phyloP scores from a whole-genome alignment of 2,329 filamentous ascomycete species.

The Tolypocladium guangdongense region DNA sequence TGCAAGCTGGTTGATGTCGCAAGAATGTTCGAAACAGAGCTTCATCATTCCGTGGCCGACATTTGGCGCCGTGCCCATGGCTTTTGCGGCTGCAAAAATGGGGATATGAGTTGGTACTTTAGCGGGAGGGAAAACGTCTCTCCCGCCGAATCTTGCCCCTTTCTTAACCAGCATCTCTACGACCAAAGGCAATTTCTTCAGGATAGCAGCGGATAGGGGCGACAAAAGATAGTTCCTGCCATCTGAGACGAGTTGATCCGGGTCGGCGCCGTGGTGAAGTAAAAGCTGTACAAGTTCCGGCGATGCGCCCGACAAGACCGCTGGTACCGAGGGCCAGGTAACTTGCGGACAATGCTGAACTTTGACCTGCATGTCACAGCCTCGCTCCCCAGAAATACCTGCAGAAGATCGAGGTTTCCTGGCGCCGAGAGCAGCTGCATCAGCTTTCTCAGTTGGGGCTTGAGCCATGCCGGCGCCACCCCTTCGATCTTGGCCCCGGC shows the following conservation, averaged over 20 bases:
- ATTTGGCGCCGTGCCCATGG: neutral
- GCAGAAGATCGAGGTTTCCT: neutral
- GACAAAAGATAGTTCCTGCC: neutral
- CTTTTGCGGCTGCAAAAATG: neutral
- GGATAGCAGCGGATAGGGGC: neutral
- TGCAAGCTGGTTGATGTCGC: neutral
- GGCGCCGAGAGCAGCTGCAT: neutral
- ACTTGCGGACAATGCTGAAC: neutral
- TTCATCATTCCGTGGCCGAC: neutral
- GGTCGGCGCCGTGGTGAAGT: neutral
- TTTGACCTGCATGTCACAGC: neutral
- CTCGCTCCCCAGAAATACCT: neutral
- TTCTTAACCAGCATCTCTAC: neutral
- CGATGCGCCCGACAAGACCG: neutral
- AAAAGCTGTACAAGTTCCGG: neutral
- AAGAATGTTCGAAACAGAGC: neutral
- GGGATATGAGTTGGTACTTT: neutral
- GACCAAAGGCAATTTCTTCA: neutral
- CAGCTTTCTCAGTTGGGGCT: neutral
- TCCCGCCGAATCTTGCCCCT: neutral
- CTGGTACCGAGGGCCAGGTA: neutral
- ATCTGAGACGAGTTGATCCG: neutral
- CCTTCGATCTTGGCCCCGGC: neutral
- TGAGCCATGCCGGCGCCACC: neutral
- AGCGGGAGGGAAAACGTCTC: neutral